phyloP scores from a whole-genome alignment of 768 basidiomycete species.

The Calocybe gangraenosa region DNA sequence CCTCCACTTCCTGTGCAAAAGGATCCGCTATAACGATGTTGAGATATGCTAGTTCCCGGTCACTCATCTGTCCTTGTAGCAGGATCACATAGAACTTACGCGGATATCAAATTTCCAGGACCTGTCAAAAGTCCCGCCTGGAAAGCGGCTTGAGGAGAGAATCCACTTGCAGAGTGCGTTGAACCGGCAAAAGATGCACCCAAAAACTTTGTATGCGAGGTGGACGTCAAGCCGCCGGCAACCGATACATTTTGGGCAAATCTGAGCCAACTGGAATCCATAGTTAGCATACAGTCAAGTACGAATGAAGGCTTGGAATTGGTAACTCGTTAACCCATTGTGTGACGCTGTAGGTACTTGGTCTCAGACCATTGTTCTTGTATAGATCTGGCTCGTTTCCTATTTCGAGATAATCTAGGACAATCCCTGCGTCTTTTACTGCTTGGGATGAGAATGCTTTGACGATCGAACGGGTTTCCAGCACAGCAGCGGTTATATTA shows the following conservation, averaged over 20 bases:
- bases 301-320: not conserved
- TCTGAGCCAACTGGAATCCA: constrained; percentile 5
- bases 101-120: constrained; percentile 47
- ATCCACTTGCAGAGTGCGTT: constrained; percentile 40
- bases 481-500: constrained; percentile 47
- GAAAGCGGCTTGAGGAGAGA: constrained; percentile 62
- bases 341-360: constrained; percentile 32
- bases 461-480: constrained; percentile 46
- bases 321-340: constrained; percentile 51
- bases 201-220: constrained; percentile 40
- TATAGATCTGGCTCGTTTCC: constrained; percentile 66
- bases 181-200: constrained; percentile 50
- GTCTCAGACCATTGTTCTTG: constrained; percentile 38
- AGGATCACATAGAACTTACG: constrained; percentile 32
- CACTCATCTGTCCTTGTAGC: not conserved
- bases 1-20: constrained; percentile 55
- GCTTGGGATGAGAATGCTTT: constrained; percentile 42
- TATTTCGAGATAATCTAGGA: constrained; percentile 53
- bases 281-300: not conserved
- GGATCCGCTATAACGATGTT: constrained; percentile 54
- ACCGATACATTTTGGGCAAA: constrained; percentile 47
- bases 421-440: constrained; percentile 37
- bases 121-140: constrained; percentile 42
- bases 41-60: constrained; percentile 40
- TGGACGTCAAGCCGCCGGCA: constrained; percentile 31